These are phyloP conservation scores for Xerocomus brunneocitrinus DNA, from an alignment of 768 basidiomycete genomes.

Conservation along the genomic window DNA sequence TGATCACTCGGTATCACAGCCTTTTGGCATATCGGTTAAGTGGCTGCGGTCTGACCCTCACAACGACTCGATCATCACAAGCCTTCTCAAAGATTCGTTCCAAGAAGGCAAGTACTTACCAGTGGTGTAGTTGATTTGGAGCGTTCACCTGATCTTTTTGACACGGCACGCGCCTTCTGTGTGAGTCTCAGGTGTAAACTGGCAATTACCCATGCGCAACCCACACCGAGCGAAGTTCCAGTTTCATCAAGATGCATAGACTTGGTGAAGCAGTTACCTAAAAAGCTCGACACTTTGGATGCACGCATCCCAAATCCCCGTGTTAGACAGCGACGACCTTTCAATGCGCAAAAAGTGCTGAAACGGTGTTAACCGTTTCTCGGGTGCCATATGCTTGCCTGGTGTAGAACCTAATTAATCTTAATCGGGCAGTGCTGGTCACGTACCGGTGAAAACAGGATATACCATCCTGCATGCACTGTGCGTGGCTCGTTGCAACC, in stretches of 20 bases:
- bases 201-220: not conserved
- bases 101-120: not conserved
- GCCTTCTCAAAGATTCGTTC: not conserved
- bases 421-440: constrained; percentile 2
- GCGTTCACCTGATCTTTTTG: not conserved
- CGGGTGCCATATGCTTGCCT: not conserved
- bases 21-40: no score
- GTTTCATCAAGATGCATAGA: not conserved
- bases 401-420: not conserved
- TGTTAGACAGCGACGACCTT: not conserved
- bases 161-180: constrained; percentile 8
- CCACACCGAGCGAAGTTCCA: not conserved
- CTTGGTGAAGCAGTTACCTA: not conserved
- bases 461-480: not conserved
- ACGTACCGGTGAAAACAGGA: constrained; percentile 2
- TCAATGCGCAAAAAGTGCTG: not conserved
- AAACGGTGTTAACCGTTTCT: not conserved
- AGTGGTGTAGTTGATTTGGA: not conserved
- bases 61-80: not conserved
- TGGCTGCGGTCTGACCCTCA: no score
- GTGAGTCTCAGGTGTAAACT: not conserved
- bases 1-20: no score
- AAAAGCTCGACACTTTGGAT: not conserved
- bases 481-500: not conserved
- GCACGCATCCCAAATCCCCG: not conserved